Base-by-base conservation (phyloP, 2,329 filamentous ascomycete genomes). In the Phialophora chinensis region DNA sequence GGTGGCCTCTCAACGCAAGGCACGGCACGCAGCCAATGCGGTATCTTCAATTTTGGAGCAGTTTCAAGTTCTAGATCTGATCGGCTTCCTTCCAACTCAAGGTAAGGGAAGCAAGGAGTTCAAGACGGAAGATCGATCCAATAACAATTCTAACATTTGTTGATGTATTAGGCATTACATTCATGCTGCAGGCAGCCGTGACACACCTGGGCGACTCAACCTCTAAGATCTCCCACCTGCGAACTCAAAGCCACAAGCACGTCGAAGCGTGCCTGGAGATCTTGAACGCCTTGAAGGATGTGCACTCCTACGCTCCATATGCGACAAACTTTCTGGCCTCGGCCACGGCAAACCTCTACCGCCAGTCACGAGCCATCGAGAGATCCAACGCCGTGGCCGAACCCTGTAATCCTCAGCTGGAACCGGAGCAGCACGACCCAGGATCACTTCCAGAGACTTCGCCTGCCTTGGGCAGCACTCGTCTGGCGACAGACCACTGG, bases 321-420 rank as follows among this genome's bases (percentile, higher is more conserved):
- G 63, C 63, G 6, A 66, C 25, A 3, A 35, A 54, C 12, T 58
- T 66, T 42, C 58, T 66, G 11, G 14, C 42, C 11, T 11, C 58
- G 3, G 63, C 58, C 3, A 59, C 63, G 10, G 53, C 58, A 7
- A 66, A 57, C 23, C 38, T 66, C n/a, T 62, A 62, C 38, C 63
- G 42, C 35, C 35, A 27, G n/a, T 42, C n/a, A 23, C 44, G 44
- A 6, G 44, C 17, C 44, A 20, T 47, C 44, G 20, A 47, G 44
- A 17, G 44, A 47, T 33, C 31, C 31, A 33, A 33, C 10, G 31
- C 8, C 31, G 31, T 3, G 31, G 31, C 6, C 10, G 31, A 11
- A 33, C 31, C 31, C 31, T 33, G 31, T 8, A 11, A 33, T 11
- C 31, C 31, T 33, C 31, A 11, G 10, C 31, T 2, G 8, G 31